These are phyloP conservation scores for Ophiocordyceps polyrhachis-furcata DNA, from an alignment of 2,329 filamentous ascomycete species.

Conservation along the genomic window DNA sequence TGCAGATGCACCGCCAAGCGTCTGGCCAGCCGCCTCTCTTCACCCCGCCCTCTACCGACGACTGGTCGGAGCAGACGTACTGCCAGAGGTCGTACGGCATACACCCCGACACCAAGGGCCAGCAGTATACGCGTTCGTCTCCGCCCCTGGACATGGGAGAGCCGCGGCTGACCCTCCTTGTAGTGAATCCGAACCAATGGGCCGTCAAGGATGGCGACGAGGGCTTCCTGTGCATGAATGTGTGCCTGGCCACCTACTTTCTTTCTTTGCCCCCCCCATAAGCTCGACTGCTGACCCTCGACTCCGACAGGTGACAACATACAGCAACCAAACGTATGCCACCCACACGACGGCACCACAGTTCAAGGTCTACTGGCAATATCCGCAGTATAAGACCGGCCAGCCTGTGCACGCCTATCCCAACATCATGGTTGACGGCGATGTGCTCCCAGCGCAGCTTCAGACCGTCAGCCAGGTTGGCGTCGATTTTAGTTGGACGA, in stretches of 20 bases:
- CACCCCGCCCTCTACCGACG: constrained; percentile 10
- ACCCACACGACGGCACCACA: constrained; percentile 25
- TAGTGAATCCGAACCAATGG: constrained; percentile 40
- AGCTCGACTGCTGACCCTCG: not conserved
- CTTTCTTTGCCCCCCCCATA: too few species aligned
- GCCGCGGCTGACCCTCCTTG: not conserved
- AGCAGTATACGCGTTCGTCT: constrained; percentile 27
- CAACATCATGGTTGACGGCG: constrained; percentile 28
- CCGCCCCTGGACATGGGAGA: not conserved
- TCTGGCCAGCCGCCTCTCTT: constrained; percentile 26
- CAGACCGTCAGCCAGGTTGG: constrained; percentile 18
- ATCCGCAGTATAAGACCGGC: constrained; percentile 16
- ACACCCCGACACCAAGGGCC: constrained; percentile 21
- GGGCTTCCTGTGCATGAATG: constrained; percentile 31
- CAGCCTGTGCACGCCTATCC: constrained; percentile 33
- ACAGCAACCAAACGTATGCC: constrained; percentile 30
- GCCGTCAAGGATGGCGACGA: constrained; percentile 19
- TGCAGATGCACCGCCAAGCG: constrained; percentile 24
- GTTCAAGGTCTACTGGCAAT: constrained; percentile 36
- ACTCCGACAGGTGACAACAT: constrained; percentile 22
- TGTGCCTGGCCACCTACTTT: constrained; percentile 13
- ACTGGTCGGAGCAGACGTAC: constrained; percentile 16
- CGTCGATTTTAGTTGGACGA: constrained; percentile 30
- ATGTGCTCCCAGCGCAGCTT: constrained; percentile 23
- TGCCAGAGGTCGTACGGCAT: constrained; percentile 28